phyloP scores from a whole-genome alignment of 2,329 filamentous ascomycete genomes.

The Falciphora oryzae region DNA sequence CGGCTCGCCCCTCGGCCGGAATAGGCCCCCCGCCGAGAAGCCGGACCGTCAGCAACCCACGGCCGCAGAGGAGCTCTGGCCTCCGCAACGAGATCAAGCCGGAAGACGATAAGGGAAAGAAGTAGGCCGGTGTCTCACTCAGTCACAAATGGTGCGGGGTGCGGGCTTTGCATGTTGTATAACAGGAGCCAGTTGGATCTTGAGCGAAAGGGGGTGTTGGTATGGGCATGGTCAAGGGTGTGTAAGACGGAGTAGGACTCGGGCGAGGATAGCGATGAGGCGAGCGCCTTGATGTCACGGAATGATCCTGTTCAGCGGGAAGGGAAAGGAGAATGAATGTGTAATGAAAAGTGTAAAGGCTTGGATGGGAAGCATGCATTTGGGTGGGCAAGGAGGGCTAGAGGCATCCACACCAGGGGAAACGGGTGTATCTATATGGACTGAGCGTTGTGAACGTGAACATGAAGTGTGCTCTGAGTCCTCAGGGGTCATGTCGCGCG shows the following conservation, averaged over 20 bases:
- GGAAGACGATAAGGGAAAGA: not conserved
- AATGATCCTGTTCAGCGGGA: not conserved
- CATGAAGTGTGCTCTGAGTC: not conserved
- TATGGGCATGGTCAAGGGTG: not conserved
- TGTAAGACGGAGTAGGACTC: not conserved
- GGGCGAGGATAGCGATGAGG: not conserved
- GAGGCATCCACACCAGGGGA: too few species aligned
- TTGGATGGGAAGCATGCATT: too few species aligned
- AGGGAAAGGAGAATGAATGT: not conserved
- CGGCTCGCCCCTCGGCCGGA: too few species aligned
- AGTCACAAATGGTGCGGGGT: not conserved
- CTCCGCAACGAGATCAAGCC: conserved; percentile 2
- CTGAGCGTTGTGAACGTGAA: too few species aligned
- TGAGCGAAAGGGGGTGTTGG: not conserved
- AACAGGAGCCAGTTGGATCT: not conserved
- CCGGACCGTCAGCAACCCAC: not conserved
- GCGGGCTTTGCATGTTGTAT: not conserved
- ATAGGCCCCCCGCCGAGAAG: not conserved
- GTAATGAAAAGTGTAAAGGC: not conserved
- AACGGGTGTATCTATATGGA: too few species aligned
- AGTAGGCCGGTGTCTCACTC: not conserved
- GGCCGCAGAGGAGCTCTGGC: not conserved
- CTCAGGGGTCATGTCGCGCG: not conserved
- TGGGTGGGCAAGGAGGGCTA: too few species aligned
- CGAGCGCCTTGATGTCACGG: not conserved